These are phyloP conservation scores for Linnemannia zychae DNA, from an alignment of 192 early-diverging fungal species.

Conservation along the genomic window DNA sequence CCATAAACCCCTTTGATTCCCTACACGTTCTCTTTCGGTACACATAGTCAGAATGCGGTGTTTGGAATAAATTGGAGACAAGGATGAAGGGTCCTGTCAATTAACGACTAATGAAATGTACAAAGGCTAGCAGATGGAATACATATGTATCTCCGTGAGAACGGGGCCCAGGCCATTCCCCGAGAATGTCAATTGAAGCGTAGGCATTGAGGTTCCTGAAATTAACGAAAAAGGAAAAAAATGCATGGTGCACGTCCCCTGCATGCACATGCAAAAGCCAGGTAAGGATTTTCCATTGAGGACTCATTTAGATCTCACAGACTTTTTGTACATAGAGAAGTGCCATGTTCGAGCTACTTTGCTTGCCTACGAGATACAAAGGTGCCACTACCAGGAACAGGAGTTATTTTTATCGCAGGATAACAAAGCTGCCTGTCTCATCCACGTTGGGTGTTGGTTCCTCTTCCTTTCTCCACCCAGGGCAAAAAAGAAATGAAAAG, in stretches of 20 bases:
- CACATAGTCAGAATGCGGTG: not conserved
- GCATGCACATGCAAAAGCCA: not conserved
- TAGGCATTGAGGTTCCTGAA: not conserved
- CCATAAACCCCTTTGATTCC: not conserved
- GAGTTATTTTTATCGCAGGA: not conserved
- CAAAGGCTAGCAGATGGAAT: not conserved
- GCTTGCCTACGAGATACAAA: not conserved
- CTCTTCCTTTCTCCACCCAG: not conserved
- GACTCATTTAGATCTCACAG: too few relatives aligned
- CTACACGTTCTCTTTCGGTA: not conserved
- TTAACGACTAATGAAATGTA: not conserved
- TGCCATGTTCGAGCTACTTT: not conserved
- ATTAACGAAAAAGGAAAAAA: not conserved
- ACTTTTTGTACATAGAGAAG: too few relatives aligned
- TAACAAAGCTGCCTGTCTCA: not conserved
- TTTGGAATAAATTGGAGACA: not conserved
- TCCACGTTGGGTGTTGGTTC: not conserved
- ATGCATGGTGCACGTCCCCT: conserved; percentile 2
- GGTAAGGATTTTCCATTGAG: too few relatives aligned
- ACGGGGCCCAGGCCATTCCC: not conserved
- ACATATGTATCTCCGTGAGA: not conserved
- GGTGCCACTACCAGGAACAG: not conserved
- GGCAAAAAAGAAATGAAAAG: not conserved
- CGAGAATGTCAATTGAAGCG: not conserved
- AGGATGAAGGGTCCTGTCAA: not conserved